Evolutionary conservation across 345 rosid species (phyloP).

Genomic region (Conringia planisiliqua): DNA sequence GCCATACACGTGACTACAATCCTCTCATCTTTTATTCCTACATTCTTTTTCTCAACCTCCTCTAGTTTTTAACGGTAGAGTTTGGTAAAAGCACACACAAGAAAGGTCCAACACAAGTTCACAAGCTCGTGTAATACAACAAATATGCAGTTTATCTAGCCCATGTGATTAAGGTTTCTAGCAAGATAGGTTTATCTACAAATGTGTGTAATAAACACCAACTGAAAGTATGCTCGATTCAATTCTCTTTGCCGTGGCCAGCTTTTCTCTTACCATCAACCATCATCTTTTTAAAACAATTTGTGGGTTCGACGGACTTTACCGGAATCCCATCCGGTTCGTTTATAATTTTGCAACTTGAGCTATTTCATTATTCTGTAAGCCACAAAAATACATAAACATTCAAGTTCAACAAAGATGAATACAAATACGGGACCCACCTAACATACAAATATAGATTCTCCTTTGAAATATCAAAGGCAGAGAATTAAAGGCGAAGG

Average conservation of each 20-base stretch:
- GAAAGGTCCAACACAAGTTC: too few relatives aligned
- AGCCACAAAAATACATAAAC: not conserved
- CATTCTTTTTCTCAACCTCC: too few relatives aligned
- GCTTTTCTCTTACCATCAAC: not conserved
- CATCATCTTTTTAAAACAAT: not conserved
- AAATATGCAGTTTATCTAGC: too few relatives aligned
- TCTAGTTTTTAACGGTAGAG: too few relatives aligned
- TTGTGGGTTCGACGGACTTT: not conserved
- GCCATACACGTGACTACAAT: not conserved
- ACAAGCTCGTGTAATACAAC: too few relatives aligned
- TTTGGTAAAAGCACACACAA: too few relatives aligned
- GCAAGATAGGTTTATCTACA: too few relatives aligned
- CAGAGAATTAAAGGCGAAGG: not conserved
- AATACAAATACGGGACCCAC: slow-evolving; percentile 6
- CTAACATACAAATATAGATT: slow-evolving; percentile 5
- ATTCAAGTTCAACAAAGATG: not conserved
- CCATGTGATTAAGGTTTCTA: too few relatives aligned
- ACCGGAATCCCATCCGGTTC: not conserved
- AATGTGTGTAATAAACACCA: too few relatives aligned
- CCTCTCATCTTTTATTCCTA: too few relatives aligned
- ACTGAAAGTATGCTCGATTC: too few relatives aligned
- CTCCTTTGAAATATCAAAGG: not conserved
- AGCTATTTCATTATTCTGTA: not conserved
- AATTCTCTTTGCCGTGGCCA: not conserved
- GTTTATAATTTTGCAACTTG: not conserved